Evolutionary conservation across 306 rosid genomes (phyloP).

Genomic region (Lupinus albus): DNA sequence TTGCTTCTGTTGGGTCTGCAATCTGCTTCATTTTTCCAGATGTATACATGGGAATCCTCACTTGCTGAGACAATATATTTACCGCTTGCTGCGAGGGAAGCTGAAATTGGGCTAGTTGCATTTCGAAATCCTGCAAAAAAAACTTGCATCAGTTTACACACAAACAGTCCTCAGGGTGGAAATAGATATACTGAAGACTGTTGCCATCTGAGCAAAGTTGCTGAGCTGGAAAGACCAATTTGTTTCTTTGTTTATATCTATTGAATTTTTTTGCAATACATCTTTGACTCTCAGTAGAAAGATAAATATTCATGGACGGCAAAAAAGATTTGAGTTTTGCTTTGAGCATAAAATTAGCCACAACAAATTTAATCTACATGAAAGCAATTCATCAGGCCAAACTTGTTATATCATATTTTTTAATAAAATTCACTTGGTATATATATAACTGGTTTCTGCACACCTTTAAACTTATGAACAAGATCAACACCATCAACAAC

Average conservation of each 20-base stretch:
- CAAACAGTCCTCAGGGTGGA: conserved; percentile 28
- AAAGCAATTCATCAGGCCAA: conserved; percentile 27
- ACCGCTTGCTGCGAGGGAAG: conserved; percentile 79
- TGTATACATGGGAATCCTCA: conserved; percentile 88
- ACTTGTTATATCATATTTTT: conserved; percentile 17
- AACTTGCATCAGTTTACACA: conserved; percentile 37
- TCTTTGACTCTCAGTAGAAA: not conserved
- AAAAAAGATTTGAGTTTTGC: not conserved
- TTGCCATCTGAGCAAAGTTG: conserved; percentile 28
- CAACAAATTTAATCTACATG: conserved; percentile 22
- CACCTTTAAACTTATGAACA: conserved; percentile 95
- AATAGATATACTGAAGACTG: conserved; percentile 33
- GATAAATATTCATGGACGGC: not conserved
- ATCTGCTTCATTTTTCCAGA: conserved; percentile 95
- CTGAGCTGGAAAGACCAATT: not conserved
- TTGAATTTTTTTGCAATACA: conserved; percentile 1
- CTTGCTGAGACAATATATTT: conserved; percentile 87
- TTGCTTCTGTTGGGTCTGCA: conserved; percentile 85
- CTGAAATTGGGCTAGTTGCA: conserved; percentile 83
- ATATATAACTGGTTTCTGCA: conserved; percentile 23
- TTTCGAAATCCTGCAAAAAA: conserved; percentile 81
- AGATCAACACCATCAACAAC: conserved; percentile 82
- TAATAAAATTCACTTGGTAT: conserved; percentile 6
- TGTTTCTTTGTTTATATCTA: not conserved
- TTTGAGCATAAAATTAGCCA: conserved; percentile 14